phyloP scores from a whole-genome alignment of 148 eudicot genomes.

The Persicaria tinctoria region DNA sequence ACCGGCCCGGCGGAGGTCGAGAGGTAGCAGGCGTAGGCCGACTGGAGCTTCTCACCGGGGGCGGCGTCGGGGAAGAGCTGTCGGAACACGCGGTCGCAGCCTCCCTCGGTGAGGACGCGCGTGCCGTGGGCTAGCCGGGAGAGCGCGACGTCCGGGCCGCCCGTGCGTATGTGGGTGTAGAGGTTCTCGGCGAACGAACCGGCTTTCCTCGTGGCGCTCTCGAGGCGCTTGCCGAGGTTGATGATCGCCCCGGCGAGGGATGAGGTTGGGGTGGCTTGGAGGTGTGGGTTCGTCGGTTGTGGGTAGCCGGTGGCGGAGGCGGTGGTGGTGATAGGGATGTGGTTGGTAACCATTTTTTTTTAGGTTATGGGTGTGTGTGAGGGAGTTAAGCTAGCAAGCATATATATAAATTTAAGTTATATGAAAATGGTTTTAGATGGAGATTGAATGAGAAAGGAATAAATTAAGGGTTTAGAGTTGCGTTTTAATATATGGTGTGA shows the following conservation, averaged over 20 bases:
- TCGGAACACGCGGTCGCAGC: constrained; percentile 33
- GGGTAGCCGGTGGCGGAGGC: constrained; percentile 12
- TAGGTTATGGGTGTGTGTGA: not conserved
- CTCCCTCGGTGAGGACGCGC: constrained; percentile 46
- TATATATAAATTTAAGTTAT: not conserved
- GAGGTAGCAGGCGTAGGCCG: constrained; percentile 41
- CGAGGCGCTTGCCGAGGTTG: constrained; percentile 21
- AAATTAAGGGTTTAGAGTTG: not conserved
- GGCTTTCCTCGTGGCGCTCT: constrained; percentile 28
- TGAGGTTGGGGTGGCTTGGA: constrained; percentile 24
- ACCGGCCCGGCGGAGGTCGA: constrained; percentile 48
- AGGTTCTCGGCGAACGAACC: constrained; percentile 32
- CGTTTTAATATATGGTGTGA: not conserved
- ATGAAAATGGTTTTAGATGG: too few relatives aligned
- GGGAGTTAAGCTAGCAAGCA: not conserved
- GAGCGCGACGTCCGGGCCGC: constrained; percentile 34
- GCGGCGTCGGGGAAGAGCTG: constrained; percentile 30
- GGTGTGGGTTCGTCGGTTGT: constrained; percentile 25
- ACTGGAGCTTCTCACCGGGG: constrained; percentile 27
- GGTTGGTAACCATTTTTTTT: not conserved
- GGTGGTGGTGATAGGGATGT: not conserved
- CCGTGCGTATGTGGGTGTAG: constrained; percentile 42
- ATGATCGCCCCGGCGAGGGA: constrained; percentile 13
- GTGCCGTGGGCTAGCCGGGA: constrained; percentile 44
- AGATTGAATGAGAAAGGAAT: not conserved